These are phyloP conservation scores for Mycosphaerelloides madeirae DNA, from an alignment of 2,329 filamentous ascomycete species.

Conservation along the genomic window DNA sequence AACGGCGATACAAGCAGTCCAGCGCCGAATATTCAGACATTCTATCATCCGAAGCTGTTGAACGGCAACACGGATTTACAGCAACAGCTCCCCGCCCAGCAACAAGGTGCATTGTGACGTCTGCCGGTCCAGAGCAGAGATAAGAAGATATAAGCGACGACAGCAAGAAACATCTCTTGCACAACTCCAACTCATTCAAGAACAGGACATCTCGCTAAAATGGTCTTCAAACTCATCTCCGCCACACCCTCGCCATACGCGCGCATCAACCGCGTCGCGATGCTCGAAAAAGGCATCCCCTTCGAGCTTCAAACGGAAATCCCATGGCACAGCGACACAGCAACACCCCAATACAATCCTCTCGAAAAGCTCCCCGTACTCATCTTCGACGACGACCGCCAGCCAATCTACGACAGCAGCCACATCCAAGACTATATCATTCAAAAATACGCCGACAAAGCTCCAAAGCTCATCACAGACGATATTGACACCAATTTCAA, in stretches of 20 bases:
- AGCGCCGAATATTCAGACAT: too few relatives aligned
- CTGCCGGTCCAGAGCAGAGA: too few relatives aligned
- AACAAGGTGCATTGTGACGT: too few relatives aligned
- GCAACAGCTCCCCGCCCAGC: too few relatives aligned
- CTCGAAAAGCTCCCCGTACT: slow-evolving; percentile 22
- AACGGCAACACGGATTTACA: too few relatives aligned
- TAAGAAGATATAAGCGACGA: too few relatives aligned
- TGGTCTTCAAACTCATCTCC: slow-evolving; percentile 29
- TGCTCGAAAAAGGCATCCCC: slow-evolving; percentile 37
- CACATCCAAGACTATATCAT: slow-evolving; percentile 22
- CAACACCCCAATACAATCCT: slow-evolving; percentile 16
- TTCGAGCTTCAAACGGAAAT: slow-evolving; percentile 26
- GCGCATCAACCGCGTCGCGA: slow-evolving; percentile 39
- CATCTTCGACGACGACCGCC: slow-evolving; percentile 13
- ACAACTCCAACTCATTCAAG: too few relatives aligned
- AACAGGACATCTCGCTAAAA: background rate
- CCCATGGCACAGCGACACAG: slow-evolving; percentile 18
- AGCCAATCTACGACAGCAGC: slow-evolving; percentile 18
- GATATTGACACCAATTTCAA: slow-evolving; percentile 15
- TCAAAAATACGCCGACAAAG: slow-evolving; percentile 12
- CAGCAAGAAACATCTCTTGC: too few relatives aligned
- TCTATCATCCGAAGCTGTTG: too few relatives aligned
- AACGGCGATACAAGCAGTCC: too few relatives aligned
- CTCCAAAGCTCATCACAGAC: slow-evolving; percentile 13
- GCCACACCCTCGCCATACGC: slow-evolving; percentile 39